These are phyloP conservation scores for Xylaria curta DNA, from an alignment of 495 filamentous ascomycete species.

Conservation along the genomic window DNA sequence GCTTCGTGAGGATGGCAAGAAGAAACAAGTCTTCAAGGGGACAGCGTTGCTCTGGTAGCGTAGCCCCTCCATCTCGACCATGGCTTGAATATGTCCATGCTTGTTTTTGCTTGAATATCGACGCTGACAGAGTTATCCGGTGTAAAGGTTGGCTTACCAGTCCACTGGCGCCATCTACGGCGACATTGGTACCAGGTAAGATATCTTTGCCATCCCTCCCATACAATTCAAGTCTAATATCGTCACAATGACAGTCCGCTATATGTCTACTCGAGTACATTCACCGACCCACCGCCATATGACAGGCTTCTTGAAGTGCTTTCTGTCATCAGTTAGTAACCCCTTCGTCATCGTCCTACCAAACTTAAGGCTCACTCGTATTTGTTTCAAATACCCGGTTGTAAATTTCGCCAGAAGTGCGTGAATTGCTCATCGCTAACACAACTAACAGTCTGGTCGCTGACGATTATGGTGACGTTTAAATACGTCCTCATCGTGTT, in stretches of 20 bases:
- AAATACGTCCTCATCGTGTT: slow-evolving; percentile 77
- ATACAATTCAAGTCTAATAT: neutral
- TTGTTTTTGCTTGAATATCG: neutral
- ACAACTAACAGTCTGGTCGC: slow-evolving; percentile 59
- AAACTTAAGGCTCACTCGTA: neutral
- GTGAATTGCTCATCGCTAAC: neutral
- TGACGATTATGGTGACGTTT: slow-evolving; percentile 74
- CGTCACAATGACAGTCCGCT: slow-evolving; percentile 54
- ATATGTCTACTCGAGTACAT: slow-evolving; percentile 76
- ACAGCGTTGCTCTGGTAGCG: slow-evolving; percentile 50
- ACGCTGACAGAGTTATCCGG: slow-evolving; percentile 32
- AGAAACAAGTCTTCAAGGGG: slow-evolving; percentile 54
- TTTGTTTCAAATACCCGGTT: neutral
- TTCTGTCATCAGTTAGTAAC: slow-evolving; percentile 61
- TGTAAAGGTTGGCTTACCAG: slow-evolving; percentile 65
- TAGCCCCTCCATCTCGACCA: slow-evolving; percentile 7
- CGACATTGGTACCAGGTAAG: slow-evolving; percentile 71
- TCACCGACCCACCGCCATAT: slow-evolving; percentile 60
- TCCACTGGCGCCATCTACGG: slow-evolving; percentile 77
- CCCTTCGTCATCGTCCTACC: neutral
- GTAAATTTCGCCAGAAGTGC: neutral
- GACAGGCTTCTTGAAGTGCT: slow-evolving; percentile 71
- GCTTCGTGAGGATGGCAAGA: slow-evolving; percentile 41
- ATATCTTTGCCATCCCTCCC: neutral
- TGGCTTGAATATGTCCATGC: neutral